Conservation (phyloP, 371 early-diverging fungal genomes). For the Mortierella polycephala region DNA sequence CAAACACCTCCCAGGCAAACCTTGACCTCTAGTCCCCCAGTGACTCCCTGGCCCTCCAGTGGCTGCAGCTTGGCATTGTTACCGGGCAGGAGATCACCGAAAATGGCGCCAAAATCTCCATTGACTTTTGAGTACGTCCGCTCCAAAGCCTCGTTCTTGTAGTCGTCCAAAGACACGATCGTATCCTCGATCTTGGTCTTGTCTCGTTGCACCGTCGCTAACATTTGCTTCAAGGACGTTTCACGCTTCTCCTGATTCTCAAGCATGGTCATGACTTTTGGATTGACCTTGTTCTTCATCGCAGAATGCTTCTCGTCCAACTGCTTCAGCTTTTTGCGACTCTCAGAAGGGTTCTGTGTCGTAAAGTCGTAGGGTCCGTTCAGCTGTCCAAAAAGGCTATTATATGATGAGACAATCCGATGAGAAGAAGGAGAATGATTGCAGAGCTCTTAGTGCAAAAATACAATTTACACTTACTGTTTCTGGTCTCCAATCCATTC, state of each 20-base stretch:
- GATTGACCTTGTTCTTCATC: slow-evolving; percentile 90
- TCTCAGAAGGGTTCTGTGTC: slow-evolving; percentile 74
- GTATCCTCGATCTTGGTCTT: slow-evolving; percentile 96
- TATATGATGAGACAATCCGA: not conserved
- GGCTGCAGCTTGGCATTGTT: slow-evolving; percentile 90
- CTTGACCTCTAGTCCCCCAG: slow-evolving; percentile 92
- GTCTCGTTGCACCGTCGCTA: slow-evolving; percentile 90
- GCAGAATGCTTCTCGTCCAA: slow-evolving; percentile 78
- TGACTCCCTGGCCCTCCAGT: slow-evolving; percentile 83
- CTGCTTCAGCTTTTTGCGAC: slow-evolving; percentile 75
- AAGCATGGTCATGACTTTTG: slow-evolving; percentile 94
- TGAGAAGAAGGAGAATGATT: too few relatives aligned
- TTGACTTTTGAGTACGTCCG: slow-evolving; percentile 94
- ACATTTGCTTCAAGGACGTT: slow-evolving; percentile 82
- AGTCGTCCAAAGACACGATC: slow-evolving; percentile 86
- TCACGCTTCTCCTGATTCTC: slow-evolving; percentile 96
- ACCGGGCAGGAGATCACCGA: slow-evolving; percentile 93
- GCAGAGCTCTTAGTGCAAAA: too few relatives aligned
- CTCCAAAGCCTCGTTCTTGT: slow-evolving; percentile 90
- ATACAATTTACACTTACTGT: slow-evolving; percentile 60
- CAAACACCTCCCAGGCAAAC: slow-evolving; percentile 98
- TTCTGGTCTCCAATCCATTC: slow-evolving; percentile 92
- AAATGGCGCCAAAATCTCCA: slow-evolving; percentile 95
- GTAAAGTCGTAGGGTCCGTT: slow-evolving; percentile 86
- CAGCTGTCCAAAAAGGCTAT: slow-evolving; percentile 80